Conservation (phyloP, 2,329 filamentous ascomycete genomes). For the Fusarium sp. region DNA sequence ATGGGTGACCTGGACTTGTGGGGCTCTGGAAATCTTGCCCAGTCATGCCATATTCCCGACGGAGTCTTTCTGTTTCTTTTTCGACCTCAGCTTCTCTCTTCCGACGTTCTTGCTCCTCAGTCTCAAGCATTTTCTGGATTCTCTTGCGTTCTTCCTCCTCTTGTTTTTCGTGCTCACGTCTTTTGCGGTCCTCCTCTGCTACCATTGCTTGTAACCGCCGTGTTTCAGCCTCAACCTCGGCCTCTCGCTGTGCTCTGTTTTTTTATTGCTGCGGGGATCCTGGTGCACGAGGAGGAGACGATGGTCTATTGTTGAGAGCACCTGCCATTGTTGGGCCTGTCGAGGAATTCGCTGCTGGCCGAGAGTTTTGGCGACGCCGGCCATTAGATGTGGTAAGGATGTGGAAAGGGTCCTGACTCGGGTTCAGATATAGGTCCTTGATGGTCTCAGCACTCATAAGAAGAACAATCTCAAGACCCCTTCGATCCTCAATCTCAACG, state of each 20-base stretch:
- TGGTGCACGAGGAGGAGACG: constrained; percentile 34
- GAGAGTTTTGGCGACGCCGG: constrained; percentile 55
- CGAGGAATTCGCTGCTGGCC: constrained; percentile 50
- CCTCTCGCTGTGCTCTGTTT: constrained; percentile 47
- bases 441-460: constrained; percentile 73
- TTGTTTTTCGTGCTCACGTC: constrained; percentile 66
- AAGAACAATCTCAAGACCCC: constrained; percentile 89
- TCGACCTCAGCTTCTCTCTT: constrained; percentile 72
- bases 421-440: constrained; percentile 72
- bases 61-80: constrained; percentile 84
- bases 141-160: constrained; percentile 67
- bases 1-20: constrained; percentile 38
- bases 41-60: constrained; percentile 73
- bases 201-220: constrained; percentile 73
- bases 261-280: constrained; percentile 29
- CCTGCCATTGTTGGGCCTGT: constrained; percentile 53
- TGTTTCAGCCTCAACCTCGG: constrained; percentile 79
- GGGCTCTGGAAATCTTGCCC: constrained; percentile 54
- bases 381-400: constrained; percentile 58
- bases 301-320: constrained; percentile 51
- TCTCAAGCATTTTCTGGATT: constrained; percentile 74
- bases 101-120: constrained; percentile 71
- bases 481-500: constrained; percentile 93
- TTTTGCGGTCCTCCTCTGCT: constrained; percentile 62
- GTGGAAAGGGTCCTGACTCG: constrained; percentile 83